Evolutionary conservation across 2,329 filamentous ascomycete genomes (phyloP).

Genomic region (Cladorrhinum sp.): DNA sequence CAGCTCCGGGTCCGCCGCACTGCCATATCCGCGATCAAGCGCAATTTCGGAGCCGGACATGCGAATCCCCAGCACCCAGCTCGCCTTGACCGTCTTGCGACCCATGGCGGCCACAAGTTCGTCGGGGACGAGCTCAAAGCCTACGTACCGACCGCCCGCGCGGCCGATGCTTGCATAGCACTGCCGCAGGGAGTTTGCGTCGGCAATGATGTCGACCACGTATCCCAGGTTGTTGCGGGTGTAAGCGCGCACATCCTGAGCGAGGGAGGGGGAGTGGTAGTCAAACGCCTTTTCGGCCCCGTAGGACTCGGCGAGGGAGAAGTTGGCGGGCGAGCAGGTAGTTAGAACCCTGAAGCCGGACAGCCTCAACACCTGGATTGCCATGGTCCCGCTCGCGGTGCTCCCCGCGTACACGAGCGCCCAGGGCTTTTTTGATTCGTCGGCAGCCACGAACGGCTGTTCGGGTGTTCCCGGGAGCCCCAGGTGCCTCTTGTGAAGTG

Average conservation of each 20-base stretch:
- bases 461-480: slow-evolving; percentile 15
- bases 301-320: slow-evolving; percentile 37
- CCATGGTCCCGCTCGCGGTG: slow-evolving; percentile 42
- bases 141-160: slow-evolving; percentile 38
- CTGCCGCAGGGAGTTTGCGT: slow-evolving; percentile 32
- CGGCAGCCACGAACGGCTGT: slow-evolving; percentile 14
- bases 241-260: slow-evolving; percentile 34
- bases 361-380: slow-evolving; percentile 41
- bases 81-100: neutral
- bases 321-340: slow-evolving; percentile 44
- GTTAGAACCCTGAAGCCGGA: slow-evolving; percentile 41
- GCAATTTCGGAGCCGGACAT: neutral
- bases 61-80: neutral
- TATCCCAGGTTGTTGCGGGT: slow-evolving; percentile 38
- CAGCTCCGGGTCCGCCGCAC: neutral
- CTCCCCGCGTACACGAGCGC: slow-evolving; percentile 46
- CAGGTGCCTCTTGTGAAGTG: neutral
- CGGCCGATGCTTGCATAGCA: slow-evolving; percentile 39
- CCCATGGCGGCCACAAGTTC: neutral
- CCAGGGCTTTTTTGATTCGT: slow-evolving; percentile 10
- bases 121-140: slow-evolving; percentile 35
- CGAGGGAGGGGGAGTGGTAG: slow-evolving; percentile 38
- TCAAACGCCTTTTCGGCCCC: slow-evolving; percentile 47
- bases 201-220: slow-evolving; percentile 43
- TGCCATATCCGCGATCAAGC: neutral